These are phyloP conservation scores for Yamadazyma trypodendri DNA, from an alignment of 1,139 yeast genomes.

Conservation along the genomic window DNA sequence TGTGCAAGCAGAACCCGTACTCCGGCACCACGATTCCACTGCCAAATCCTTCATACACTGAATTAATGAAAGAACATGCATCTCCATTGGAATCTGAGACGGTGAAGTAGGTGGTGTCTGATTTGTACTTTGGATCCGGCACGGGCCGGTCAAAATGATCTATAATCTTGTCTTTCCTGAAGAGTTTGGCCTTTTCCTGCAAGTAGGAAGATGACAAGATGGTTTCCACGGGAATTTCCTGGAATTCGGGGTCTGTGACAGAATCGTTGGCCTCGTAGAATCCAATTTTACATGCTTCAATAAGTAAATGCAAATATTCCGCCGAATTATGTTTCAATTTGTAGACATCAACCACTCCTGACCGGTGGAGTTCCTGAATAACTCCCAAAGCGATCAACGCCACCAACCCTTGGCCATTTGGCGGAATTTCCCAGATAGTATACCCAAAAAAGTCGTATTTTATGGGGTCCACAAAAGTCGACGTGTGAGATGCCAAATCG, in stretches of 20 bases:
- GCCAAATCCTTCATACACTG: slow-evolving; percentile 72
- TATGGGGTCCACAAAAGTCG: slow-evolving; percentile 65
- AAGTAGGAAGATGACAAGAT: slow-evolving; percentile 47
- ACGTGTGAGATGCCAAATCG: slow-evolving; percentile 54
- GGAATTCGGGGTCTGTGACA: slow-evolving; percentile 59
- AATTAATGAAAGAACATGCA: slow-evolving; percentile 80
- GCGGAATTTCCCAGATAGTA: slow-evolving; percentile 73
- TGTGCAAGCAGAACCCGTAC: slow-evolving; percentile 71
- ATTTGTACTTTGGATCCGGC: slow-evolving; percentile 61
- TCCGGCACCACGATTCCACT: slow-evolving; percentile 67
- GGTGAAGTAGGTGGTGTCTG: slow-evolving; percentile 77
- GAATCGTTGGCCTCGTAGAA: slow-evolving; percentile 78
- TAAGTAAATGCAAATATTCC: slow-evolving; percentile 66
- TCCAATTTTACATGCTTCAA: slow-evolving; percentile 70
- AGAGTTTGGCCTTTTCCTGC: slow-evolving; percentile 47
- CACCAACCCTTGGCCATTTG: slow-evolving; percentile 77
- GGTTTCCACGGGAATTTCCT: slow-evolving; percentile 34
- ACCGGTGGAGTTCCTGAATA: slow-evolving; percentile 52
- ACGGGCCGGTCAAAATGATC: slow-evolving; percentile 51
- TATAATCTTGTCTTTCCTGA: slow-evolving; percentile 38
- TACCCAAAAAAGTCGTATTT: slow-evolving; percentile 43
- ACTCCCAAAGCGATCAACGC: slow-evolving; percentile 72
- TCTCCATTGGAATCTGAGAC: slow-evolving; percentile 72
- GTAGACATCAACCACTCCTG: slow-evolving; percentile 44
- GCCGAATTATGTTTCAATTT: slow-evolving; percentile 62